phyloP scores from a whole-genome alignment of 23 red algal genomes.

The Gracilaria vermiculophylla region DNA sequence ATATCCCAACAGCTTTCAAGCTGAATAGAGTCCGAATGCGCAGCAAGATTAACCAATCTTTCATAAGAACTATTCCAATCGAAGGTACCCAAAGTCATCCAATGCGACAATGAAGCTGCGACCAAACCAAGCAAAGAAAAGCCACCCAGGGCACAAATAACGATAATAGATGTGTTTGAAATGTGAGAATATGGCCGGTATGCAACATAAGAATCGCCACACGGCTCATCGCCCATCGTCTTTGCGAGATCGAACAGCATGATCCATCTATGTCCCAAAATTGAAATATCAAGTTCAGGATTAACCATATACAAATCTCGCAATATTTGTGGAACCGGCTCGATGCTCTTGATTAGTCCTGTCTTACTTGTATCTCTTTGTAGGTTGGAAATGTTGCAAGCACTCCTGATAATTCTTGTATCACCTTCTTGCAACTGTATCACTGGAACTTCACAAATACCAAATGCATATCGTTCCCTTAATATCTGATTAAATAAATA shows the following conservation, averaged over 20 bases:
- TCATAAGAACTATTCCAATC: constrained; percentile 28
- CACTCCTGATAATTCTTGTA: background rate
- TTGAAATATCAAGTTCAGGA: background rate
- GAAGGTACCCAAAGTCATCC: background rate
- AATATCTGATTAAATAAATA: background rate
- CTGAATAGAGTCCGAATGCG: background rate
- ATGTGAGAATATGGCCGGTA: background rate
- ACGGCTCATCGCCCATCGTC: background rate
- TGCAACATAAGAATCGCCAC: constrained; percentile 10
- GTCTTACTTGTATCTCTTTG: background rate
- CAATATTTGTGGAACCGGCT: background rate
- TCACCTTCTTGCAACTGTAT: background rate
- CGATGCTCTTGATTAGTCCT: background rate
- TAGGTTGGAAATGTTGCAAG: background rate
- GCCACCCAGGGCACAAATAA: background rate
- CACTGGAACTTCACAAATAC: background rate
- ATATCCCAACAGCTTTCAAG: background rate
- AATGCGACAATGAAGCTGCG: background rate
- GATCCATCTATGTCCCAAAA: background rate
- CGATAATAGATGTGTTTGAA: background rate
- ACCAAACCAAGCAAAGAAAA: background rate
- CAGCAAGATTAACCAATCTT: background rate
- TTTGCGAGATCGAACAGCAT: background rate
- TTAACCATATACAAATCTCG: background rate
- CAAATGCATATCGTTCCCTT: background rate